phyloP scores from a whole-genome alignment of 768 basidiomycete genomes.

The Pluteus cervinus region DNA sequence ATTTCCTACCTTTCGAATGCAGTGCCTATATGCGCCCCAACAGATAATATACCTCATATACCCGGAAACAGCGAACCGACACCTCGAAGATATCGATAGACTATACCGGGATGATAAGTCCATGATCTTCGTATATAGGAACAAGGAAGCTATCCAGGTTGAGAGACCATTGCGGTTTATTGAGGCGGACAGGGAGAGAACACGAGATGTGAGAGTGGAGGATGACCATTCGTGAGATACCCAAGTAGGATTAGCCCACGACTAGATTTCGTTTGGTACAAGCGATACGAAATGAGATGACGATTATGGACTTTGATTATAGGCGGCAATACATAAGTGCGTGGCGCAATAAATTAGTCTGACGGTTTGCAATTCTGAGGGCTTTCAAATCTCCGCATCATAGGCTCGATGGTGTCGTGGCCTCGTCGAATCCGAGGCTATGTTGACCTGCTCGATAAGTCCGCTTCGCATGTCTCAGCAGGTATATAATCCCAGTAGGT shows the following conservation, averaged over 20 bases:
- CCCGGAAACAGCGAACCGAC: slow-evolving; percentile 44
- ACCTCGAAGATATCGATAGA: slow-evolving; percentile 43
- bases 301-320: too few species aligned
- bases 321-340: too few species aligned
- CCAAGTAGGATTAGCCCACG: neutral
- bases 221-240: neutral
- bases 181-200: slow-evolving; percentile 26
- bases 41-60: slow-evolving; percentile 42
- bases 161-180: slow-evolving; percentile 37
- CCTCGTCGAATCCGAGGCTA: too few species aligned
- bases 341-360: too few species aligned
- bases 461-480: slow-evolving; percentile 60
- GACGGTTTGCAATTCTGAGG: too few species aligned
- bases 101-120: slow-evolving; percentile 38
- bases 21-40: neutral
- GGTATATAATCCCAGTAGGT: slow-evolving; percentile 61
- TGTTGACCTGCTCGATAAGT: too few species aligned
- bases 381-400: too few species aligned
- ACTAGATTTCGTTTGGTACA: too few species aligned
- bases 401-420: too few species aligned
- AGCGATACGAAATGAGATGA: too few species aligned
- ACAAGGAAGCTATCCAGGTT: slow-evolving; percentile 37
- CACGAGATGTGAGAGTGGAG: neutral
- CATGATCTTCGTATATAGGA: slow-evolving; percentile 34
- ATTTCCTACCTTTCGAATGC: neutral